phyloP scores from a whole-genome alignment of 2,329 filamentous ascomycete genomes.

The Colletotrichum ledebouriae region DNA sequence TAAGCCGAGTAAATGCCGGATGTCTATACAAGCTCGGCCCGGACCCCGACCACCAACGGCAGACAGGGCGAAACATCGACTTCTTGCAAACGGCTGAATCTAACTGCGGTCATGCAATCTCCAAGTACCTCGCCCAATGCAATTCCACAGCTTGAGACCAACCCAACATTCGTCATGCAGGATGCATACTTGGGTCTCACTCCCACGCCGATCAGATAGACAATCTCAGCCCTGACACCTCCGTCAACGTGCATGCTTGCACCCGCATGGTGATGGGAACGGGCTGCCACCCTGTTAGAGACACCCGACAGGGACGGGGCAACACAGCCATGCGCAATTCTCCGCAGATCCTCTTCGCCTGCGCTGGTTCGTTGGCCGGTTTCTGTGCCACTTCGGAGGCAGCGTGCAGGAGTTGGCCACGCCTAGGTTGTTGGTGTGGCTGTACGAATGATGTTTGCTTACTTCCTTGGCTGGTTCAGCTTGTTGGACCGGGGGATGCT shows the following conservation, averaged over 20 bases:
- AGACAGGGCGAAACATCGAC: no score
- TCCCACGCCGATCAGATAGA: no score
- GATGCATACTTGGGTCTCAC: no score
- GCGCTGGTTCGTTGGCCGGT: not conserved
- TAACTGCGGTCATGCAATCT: no score
- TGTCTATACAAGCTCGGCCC: no score
- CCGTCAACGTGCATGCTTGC: not conserved
- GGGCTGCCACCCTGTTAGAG: not conserved
- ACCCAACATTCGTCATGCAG: no score
- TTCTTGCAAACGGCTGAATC: no score
- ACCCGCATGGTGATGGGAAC: not conserved
- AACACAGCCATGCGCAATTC: slow-evolving; percentile 1
- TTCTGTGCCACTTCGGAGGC: not conserved
- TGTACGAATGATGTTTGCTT: slow-evolving; percentile 10
- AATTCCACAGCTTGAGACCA: no score
- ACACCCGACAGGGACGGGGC: not conserved
- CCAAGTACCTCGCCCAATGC: no score
- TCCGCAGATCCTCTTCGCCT: not conserved
- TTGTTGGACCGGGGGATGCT: slow-evolving; percentile 3
- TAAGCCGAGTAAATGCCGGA: no score
- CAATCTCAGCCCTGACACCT: no score
- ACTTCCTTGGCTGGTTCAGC: slow-evolving; percentile 4
- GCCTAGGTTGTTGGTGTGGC: not conserved
- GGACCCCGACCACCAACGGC: no score
- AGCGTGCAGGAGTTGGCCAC: not conserved